These are phyloP conservation scores for Dactylella cylindrospora DNA, from an alignment of 2,329 filamentous ascomycete species.

Conservation along the genomic window DNA sequence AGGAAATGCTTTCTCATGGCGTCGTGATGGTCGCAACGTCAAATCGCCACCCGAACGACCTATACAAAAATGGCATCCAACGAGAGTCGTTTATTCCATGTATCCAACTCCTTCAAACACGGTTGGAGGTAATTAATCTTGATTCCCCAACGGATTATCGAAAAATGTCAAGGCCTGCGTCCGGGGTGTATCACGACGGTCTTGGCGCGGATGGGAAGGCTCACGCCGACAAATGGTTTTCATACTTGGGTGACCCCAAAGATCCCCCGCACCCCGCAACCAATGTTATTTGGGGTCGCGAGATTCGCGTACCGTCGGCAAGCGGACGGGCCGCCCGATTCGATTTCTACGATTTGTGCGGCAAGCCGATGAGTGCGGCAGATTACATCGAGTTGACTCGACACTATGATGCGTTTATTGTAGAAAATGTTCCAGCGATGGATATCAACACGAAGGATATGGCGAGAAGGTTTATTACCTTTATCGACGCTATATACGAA, in stretches of 20 bases:
- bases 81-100: constrained; percentile 92
- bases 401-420: constrained; percentile 86
- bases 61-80: constrained; percentile 98
- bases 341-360: constrained; percentile 88
- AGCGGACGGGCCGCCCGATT: constrained; percentile 88
- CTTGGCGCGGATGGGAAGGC: constrained; percentile 73
- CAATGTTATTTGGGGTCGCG: constrained; percentile 88
- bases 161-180: constrained; percentile 89
- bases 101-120: constrained; percentile 83
- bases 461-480: constrained; percentile 91
- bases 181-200: constrained; percentile 89
- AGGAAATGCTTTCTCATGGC: constrained; percentile 92
- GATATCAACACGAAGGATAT: constrained; percentile 81
- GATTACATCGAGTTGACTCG: constrained; percentile 92
- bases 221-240: constrained; percentile 94
- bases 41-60: constrained; percentile 91
- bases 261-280: constrained; percentile 74
- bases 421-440: constrained; percentile 92
- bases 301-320: constrained; percentile 82
- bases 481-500: constrained; percentile 96
- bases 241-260: constrained; percentile 82
- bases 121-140: constrained; percentile 86
- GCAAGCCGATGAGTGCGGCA: constrained; percentile 82
- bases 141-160: constrained; percentile 96
- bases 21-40: constrained; percentile 94